These are phyloP conservation scores for Leishmania turanica DNA, from an alignment of 208 protist species.

Conservation along the genomic window DNA sequence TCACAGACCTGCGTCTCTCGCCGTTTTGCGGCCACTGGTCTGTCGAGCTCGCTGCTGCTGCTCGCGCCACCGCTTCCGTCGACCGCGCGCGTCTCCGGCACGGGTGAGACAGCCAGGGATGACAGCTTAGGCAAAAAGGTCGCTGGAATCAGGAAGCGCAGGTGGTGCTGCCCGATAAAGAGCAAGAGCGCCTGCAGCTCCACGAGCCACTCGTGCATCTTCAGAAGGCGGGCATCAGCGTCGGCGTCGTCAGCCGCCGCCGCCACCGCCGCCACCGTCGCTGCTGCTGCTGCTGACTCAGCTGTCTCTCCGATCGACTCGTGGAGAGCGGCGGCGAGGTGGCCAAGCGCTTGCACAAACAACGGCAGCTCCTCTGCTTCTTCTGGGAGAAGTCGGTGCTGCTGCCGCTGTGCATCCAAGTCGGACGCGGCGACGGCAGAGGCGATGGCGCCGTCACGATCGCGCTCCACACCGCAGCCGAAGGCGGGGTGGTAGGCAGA, in stretches of 20 bases:
- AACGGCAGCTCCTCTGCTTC: conserved; percentile 30
- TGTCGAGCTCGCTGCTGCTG: too few relatives aligned
- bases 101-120: not conserved
- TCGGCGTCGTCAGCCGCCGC: not conserved
- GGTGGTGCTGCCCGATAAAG: conserved; percentile 19
- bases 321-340: conserved; percentile 10
- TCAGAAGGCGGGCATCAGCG: not conserved
- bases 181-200: conserved; percentile 36
- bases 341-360: conserved; percentile 29
- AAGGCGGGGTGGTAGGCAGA: conserved; percentile 13
- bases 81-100: not conserved
- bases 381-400: conserved; percentile 13
- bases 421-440: not conserved
- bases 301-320: not conserved
- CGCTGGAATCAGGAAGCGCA: conserved; percentile 19
- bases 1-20: not conserved
- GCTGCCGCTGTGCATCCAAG: not conserved
- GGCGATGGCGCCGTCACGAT: not conserved
- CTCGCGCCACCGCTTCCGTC: not conserved
- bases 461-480: too few relatives aligned
- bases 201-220: conserved; percentile 15
- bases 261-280: too few relatives aligned
- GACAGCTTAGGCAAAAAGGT: not conserved
- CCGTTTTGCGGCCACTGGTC: not conserved
- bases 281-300: not conserved